These are phyloP conservation scores for sorghum (Sorghum bicolor) DNA, from an alignment of 176 grass and related monocot species.

Conservation along the genomic window DNA sequence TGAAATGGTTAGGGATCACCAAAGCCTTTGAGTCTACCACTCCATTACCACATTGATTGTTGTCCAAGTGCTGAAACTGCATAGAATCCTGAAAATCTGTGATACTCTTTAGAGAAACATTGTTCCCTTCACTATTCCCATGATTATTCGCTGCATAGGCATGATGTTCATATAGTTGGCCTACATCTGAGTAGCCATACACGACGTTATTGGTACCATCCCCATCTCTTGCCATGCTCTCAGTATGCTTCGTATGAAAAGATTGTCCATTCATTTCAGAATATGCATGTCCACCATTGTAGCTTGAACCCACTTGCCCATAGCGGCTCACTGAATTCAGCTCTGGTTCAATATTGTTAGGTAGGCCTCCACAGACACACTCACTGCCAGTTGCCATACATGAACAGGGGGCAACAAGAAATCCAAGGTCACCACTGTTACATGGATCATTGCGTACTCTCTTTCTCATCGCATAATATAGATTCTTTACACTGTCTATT, in stretches of 20 bases:
- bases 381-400: constrained; percentile 23
- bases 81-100: constrained; percentile 43
- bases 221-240: constrained; percentile 29
- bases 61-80: constrained; percentile 43
- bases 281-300: constrained; percentile 37
- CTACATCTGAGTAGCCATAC: constrained; percentile 47
- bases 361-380: constrained; percentile 33
- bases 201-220: constrained; percentile 18
- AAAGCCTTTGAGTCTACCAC: constrained; percentile 36
- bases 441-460: constrained; percentile 47
- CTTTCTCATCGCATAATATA: constrained; percentile 65
- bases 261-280: constrained; percentile 45
- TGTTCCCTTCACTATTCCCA: constrained; percentile 31
- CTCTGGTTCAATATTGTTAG: constrained; percentile 48
- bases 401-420: constrained; percentile 44
- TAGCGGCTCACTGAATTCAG: constrained; percentile 31
- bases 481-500: constrained; percentile 51
- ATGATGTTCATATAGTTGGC: constrained; percentile 49
- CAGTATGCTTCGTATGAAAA: constrained; percentile 48
- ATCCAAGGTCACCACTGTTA: constrained; percentile 42
- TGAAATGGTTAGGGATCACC: constrained; percentile 40
- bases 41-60: constrained; percentile 38
- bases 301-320: constrained; percentile 31
- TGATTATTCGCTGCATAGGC: constrained; percentile 35
- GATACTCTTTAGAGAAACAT: constrained; percentile 39